A percentile compares a stretch with the other conserved stretches of the same genome.
Conservation (phyloP, 345 rosid genomes). For the Nasturtium officinale region DNA sequence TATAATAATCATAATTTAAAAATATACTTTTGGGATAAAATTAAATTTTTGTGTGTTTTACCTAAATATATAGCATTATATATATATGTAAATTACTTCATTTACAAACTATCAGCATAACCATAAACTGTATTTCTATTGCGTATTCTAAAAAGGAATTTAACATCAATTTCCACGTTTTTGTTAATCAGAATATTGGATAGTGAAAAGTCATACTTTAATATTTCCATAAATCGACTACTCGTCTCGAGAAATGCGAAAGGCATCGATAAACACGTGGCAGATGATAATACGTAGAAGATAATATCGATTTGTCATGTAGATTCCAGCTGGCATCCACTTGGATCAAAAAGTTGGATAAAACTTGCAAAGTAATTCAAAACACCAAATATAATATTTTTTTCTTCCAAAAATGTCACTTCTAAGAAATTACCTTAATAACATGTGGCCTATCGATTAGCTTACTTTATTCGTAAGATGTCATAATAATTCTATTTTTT, state of each 20-base stretch:
- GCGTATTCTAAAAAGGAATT: too few relatives aligned
- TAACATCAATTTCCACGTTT: constrained; percentile 25
- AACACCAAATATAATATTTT: too few relatives aligned
- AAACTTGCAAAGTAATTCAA: constrained; percentile 12
- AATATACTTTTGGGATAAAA: too few relatives aligned
- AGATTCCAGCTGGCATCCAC: constrained; percentile 35
- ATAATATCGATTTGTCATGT: constrained; percentile 26
- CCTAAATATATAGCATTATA: too few relatives aligned
- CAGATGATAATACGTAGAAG: constrained; percentile 12
- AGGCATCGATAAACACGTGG: constrained; percentile 25
- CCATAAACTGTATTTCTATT: not conserved
- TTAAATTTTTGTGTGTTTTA: too few relatives aligned
- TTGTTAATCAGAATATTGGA: constrained; percentile 26
- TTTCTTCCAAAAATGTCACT: not conserved
- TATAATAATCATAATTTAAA: too few relatives aligned
- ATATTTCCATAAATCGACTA: not conserved
- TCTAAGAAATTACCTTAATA: constrained; percentile 2
- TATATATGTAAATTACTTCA: too few relatives aligned
- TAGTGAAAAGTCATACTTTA: constrained; percentile 10
- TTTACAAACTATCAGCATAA: not conserved
- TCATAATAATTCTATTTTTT: not conserved
- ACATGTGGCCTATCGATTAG: constrained; percentile 11
- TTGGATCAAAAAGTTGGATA: constrained; percentile 24
- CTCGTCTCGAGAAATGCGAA: constrained; percentile 11
- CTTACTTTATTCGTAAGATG: constrained; percentile 20